Percentiles rank a stretch among this genome's conserved stretches.
These are phyloP conservation scores for Gonium pectorale DNA, from an alignment of 139 green algal species.

Conservation along the genomic window DNA sequence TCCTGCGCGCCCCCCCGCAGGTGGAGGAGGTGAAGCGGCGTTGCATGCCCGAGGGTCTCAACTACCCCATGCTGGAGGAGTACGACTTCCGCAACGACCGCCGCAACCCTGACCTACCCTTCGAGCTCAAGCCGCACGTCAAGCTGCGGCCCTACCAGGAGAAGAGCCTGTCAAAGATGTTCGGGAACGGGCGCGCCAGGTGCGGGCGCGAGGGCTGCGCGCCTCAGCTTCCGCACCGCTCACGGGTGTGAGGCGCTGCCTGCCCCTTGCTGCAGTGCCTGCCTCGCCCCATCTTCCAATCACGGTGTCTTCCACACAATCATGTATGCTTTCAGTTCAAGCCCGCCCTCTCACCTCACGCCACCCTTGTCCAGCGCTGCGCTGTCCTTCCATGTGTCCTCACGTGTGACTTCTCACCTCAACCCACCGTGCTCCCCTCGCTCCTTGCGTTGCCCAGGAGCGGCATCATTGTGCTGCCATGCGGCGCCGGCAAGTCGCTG, in stretches of 20 bases:
- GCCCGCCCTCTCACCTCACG: too few species aligned
- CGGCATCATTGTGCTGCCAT: slow-evolving; percentile 98
- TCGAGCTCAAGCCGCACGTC: slow-evolving; percentile 95
- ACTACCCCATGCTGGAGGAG: slow-evolving; percentile 98
- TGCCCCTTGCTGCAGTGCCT: too few species aligned
- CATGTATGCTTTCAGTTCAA: too few species aligned
- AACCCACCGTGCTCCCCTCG: not conserved
- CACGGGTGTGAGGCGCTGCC: too few species aligned
- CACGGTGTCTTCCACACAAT: too few species aligned
- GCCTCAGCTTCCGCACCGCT: not conserved
- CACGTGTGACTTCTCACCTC: too few species aligned
- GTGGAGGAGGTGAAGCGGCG: slow-evolving; percentile 96
- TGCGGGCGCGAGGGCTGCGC: slow-evolving; percentile 28
- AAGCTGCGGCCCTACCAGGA: slow-evolving; percentile 93
- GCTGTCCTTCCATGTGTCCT: too few species aligned
- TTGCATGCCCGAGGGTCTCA: slow-evolving; percentile 89
- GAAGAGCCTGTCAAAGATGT: slow-evolving; percentile 98
- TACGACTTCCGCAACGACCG: slow-evolving; percentile 99
- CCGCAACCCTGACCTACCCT: slow-evolving; percentile 64
- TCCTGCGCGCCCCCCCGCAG: slow-evolving; percentile 62
- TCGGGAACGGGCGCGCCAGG: slow-evolving; percentile 94
- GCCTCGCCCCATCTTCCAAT: too few species aligned
- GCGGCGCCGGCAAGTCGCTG: slow-evolving; percentile 96
- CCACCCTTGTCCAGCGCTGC: too few species aligned
- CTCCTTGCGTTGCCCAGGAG: slow-evolving; percentile 55